Base-by-base conservation (phyloP, 1,284 basidiomycete species). In the Stygiomarasmius scandens region DNA sequence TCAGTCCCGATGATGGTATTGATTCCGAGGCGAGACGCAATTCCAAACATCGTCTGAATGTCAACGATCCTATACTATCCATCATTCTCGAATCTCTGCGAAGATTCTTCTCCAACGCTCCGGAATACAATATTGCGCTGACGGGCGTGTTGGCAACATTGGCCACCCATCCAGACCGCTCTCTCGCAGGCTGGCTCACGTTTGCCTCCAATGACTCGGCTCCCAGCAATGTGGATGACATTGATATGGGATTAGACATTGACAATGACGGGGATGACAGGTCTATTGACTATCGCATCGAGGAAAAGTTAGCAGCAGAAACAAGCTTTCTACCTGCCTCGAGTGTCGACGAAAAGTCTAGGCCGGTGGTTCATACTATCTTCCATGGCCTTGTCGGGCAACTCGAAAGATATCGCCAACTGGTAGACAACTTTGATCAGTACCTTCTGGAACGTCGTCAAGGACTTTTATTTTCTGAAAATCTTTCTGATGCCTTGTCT, bases 381-480 rank as follows among this genome's bases (percentile, higher is more conserved):
- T 82, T 94, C 61, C 86, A 89, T 55, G 85, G 87, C 16, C 82
- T 95, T 8, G 86, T 93, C 34, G 79, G 83, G 9, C 91, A 95
- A 66, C 80, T 95, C 2, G 90, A 92, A 65, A 81, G 83, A 44
- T 95, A 95, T 70, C 85, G 93, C 16, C 79, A 83, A 52, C 72
- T 81, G 16, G 84, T 96, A 19, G 81, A 88, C 14, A 78, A 89
- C 49, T 98, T 99, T 70, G 95, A 98, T 74, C 82, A 82, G 64
- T 92, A 87, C 65, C 82, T 99, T 2, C 72, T 85, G 1, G 95
- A 98, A 72, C 85, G 96, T 25, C 81, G 96, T 36, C 89, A 92
- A 67, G 95, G 96, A 2, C 77, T 99, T 19, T 76, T 97, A 23
- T 97, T 96, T 71, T 91, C 91, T 1, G 96, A 98, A 72, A 96